Conservation (phyloP, 2,329 filamentous ascomycete genomes). For the Penicillium sp. region DNA sequence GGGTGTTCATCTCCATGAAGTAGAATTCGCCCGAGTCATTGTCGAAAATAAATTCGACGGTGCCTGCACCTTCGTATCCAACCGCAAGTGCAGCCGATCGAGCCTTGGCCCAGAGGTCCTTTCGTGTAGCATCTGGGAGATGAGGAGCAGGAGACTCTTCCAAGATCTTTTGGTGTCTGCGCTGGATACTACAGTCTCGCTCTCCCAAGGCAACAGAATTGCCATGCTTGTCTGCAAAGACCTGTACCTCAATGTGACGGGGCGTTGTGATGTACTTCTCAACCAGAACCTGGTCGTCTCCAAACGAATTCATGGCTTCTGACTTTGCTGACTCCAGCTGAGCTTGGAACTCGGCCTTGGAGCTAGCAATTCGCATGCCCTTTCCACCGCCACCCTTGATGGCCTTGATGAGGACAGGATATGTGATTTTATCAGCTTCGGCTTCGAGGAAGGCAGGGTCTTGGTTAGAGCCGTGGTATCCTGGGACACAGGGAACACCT, state of each 20-base stretch:
- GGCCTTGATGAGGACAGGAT: constrained; percentile 67
- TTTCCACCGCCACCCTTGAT: constrained; percentile 70
- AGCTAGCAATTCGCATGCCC: constrained; percentile 67
- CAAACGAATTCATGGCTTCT: constrained; percentile 66
- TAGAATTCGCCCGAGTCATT: constrained; percentile 68
- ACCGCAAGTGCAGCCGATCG: constrained; percentile 65
- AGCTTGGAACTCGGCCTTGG: constrained; percentile 61
- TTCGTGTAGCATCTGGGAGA: constrained; percentile 60
- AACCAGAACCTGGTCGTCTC: constrained; percentile 68
- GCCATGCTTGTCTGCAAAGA: constrained; percentile 68
- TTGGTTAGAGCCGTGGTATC: constrained; percentile 89
- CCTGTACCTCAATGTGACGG: constrained; percentile 68
- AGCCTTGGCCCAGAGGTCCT: constrained; percentile 68
- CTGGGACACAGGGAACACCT: constrained; percentile 94
- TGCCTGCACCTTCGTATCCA: constrained; percentile 67
- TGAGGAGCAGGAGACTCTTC: constrained; percentile 69
- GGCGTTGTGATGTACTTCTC: constrained; percentile 71
- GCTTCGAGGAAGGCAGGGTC: constrained; percentile 63
- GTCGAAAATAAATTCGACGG: constrained; percentile 71
- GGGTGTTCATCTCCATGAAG: constrained; percentile 76
- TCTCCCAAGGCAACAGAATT: constrained; percentile 68
- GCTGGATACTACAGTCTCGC: constrained; percentile 67
- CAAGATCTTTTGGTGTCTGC: constrained; percentile 68
- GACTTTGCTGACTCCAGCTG: constrained; percentile 67
- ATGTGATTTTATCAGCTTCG: constrained; percentile 73